Evolutionary conservation across 768 basidiomycete species (phyloP), one percentile per base, ranked within the genome.

Genomic region (Lactarius deliciosus): DNA sequence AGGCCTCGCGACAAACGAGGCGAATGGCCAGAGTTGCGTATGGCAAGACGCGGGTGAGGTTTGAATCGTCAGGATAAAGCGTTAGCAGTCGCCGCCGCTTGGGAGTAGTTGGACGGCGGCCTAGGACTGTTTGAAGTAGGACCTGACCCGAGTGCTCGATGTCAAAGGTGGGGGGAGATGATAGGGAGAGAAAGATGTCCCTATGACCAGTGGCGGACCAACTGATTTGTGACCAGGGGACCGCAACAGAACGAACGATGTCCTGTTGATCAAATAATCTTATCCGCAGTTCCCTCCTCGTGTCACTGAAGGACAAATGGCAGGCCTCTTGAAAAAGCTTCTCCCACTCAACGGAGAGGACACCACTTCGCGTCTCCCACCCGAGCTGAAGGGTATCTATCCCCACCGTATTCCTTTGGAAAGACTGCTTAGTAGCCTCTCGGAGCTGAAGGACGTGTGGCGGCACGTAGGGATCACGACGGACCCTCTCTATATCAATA

Each of bases 291-390:
- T 86, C 83, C 61, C 85, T 76, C 56, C 79, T 77, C 36, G 85
- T 80, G 1, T 77, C 72, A 57, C 79, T 66, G 65, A 75, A 85
- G 41, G 59, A 58, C 34, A 86, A 69, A 16, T 50, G 30, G n/a
- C 78, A 77, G 30, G 62, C 43, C 11, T 64, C 64, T 54, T 55
- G 50, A 57, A 74, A 76, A 8, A 50, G 13, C 30, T 77, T 74
- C 74, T 85, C 84, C 80, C 82, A 86, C 74, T 89, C 87, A 54
- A 83, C 73, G 20, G 88, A 90, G 65, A 84, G 81, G 0, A 80
- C 77, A 5, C 76, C 73, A 70, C 86, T 86, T n/a, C 86, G 79
- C 66, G 86, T 87, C 70, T 80, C 77, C 86, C 86, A 86, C 16
- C 85, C 83, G 68, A 87, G 86, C 69, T 87, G 86, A 32, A 89